phyloP scores from a whole-genome alignment of 2,329 filamentous ascomycete genomes.

The Aureobasidium sp. region DNA sequence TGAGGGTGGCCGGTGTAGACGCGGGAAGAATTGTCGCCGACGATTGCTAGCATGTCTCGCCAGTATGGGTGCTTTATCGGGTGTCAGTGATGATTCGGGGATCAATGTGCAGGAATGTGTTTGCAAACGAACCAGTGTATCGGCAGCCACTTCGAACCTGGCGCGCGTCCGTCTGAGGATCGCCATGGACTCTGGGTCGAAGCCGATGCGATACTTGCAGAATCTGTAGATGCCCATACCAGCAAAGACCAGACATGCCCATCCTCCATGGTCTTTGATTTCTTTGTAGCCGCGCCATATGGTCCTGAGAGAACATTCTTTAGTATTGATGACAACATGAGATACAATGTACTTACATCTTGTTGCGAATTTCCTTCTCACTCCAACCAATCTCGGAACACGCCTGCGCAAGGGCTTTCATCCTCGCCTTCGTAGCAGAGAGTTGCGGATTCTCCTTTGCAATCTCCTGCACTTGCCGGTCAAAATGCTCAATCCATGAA shows the following conservation, averaged over 20 bases:
- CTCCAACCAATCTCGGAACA: slow-evolving; percentile 47
- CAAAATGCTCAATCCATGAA: slow-evolving; percentile 48
- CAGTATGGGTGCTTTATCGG: slow-evolving; percentile 35
- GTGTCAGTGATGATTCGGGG: too few relatives aligned
- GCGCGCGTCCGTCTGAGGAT: slow-evolving; percentile 36
- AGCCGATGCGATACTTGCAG: slow-evolving; percentile 51
- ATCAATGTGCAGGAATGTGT: too few relatives aligned
- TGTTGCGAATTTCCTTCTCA: slow-evolving; percentile 50
- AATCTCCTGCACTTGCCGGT: slow-evolving; percentile 39
- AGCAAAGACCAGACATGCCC: slow-evolving; percentile 47
- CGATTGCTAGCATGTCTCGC: slow-evolving; percentile 41
- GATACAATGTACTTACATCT: slow-evolving; percentile 18
- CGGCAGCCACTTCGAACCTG: slow-evolving; percentile 45
- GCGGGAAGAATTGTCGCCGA: slow-evolving; percentile 33
- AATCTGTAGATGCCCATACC: slow-evolving; percentile 51
- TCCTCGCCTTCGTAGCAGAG: slow-evolving; percentile 41
- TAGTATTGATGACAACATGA: not conserved
- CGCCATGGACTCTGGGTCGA: slow-evolving; percentile 42
- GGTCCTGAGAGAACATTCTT: slow-evolving; percentile 17
- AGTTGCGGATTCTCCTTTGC: slow-evolving; percentile 30
- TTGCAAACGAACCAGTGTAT: slow-evolving; percentile 30
- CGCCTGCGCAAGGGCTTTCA: slow-evolving; percentile 44
- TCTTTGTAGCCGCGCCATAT: slow-evolving; percentile 53
- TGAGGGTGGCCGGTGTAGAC: slow-evolving; percentile 42
- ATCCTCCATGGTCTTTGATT: slow-evolving; percentile 49